A percentile compares a stretch with the other conserved stretches of the same genome.
phyloP scores from a whole-genome alignment of 202 grass and related monocot species.

The Digitaria exilis region DNA sequence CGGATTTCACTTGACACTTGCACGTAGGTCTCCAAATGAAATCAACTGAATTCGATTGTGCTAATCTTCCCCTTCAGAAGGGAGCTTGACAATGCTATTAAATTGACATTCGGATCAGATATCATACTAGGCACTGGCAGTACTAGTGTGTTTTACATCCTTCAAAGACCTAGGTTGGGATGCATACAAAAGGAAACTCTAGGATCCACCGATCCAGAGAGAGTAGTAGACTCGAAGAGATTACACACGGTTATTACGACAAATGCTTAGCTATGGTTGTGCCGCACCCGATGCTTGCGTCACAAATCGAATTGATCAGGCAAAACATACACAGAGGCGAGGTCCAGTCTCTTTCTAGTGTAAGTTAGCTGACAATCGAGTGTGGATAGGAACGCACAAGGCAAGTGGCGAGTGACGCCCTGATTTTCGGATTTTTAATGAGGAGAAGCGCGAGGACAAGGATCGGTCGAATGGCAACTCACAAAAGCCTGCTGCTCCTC shows the following conservation, averaged over 20 bases:
- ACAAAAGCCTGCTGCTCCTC: background rate
- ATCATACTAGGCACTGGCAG: background rate
- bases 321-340: background rate
- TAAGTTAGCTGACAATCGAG: background rate
- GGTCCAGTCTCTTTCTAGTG: background rate
- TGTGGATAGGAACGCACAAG: constrained; percentile 40
- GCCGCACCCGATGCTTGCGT: background rate
- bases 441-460: background rate
- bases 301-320: background rate
- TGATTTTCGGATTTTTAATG: constrained; percentile 14
- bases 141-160: background rate
- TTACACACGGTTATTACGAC: too few species aligned
- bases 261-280: background rate
- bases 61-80: background rate
- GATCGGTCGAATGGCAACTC: constrained; percentile 1
- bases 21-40: background rate
- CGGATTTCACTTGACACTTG: background rate
- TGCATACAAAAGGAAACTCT: too few species aligned
- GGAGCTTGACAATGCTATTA: background rate
- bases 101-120: background rate
- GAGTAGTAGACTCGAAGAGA: too few species aligned
- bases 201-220: too few species aligned
- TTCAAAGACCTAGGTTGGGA: too few species aligned
- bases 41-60: background rate
- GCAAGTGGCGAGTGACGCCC: constrained; percentile 6